Evolutionary conservation across 805 yeast genomes (phyloP), one percentile per base, ranked within the genome.

Genomic region (Metschnikowia proteae): DNA sequence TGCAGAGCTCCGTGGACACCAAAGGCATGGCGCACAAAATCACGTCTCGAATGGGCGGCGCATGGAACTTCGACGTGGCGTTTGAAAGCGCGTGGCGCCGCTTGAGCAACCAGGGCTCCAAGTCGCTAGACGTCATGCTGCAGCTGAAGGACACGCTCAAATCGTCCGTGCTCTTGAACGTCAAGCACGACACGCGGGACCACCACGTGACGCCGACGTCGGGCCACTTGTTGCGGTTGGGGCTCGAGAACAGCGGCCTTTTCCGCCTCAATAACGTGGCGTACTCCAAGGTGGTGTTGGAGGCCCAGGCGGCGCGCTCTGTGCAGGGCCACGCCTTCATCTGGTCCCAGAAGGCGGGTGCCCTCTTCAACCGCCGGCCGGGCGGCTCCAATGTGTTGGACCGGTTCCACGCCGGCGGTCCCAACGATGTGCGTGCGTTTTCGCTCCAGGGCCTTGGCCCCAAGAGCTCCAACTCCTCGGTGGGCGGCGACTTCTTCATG

Each of bases 381-480:
- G 52, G 52, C 3, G 53, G 71, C 10, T 60, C 66, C n/a, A 72
- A 66, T 54, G 64, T 80, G 6, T 66, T 80, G 65, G 84, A 80
- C 59, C 64, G 81, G 40, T 80, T 79, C 49, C 77, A 73, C 56
- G 64, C 74, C 3, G 84, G 84, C n/a, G 84, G 84, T 1, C 79
- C 84, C 9, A 80, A 79, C 54, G 84, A 80, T 52, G 72, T 80
- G 6, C 67, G 84, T 38, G 76, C 83, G 1, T 80, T 79, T 55
- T 60, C 65, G 8, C 57, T 78, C 50, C 74, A 79, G 38, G 83
- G 83, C 1, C 54, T 80, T 38, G 84, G 84, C 0, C 84, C 84
- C 2, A 80, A 78, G 54, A 71, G 73, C 43, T 70, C 67, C 64
- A 74, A 73, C 29, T 62, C 77, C 28, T 68, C 80, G 3, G 60